Conservation (phyloP, 225 moss, liverwort and hornwort species). For the Polytrichum formosum region DNA sequence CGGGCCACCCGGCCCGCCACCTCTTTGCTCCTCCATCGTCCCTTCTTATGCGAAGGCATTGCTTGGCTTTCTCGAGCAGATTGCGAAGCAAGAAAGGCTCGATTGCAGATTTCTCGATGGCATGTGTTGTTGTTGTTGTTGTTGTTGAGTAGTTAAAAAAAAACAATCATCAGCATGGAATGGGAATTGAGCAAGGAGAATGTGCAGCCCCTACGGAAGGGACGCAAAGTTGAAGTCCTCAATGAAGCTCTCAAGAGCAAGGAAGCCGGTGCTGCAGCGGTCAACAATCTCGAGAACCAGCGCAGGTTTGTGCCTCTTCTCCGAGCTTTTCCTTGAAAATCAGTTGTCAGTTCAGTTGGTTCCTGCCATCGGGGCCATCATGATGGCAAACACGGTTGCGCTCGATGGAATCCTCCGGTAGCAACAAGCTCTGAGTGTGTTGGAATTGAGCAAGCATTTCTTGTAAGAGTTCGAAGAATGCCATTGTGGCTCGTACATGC, state of each 20-base stretch:
- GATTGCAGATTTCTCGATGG: neutral
- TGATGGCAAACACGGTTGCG: no score
- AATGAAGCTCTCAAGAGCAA: constrained; percentile 63
- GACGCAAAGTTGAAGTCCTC: constrained; percentile 72
- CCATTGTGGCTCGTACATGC: neutral
- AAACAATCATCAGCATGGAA: constrained; percentile 44
- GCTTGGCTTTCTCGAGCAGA: neutral
- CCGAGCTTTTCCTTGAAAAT: no score
- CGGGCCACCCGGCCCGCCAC: neutral
- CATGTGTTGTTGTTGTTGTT: neutral
- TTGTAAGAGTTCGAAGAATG: no score
- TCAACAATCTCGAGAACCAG: constrained; percentile 46
- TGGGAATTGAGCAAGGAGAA: constrained; percentile 99
- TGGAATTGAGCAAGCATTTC: no score
- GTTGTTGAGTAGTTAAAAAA: neutral
- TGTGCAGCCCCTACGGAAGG: constrained; percentile 78
- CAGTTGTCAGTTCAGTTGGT: no score
- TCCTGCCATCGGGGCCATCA: no score
- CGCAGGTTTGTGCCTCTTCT: constrained; percentile 47
- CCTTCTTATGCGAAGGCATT: neutral
- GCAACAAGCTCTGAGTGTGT: no score
- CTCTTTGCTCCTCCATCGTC: neutral
- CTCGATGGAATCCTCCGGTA: no score
- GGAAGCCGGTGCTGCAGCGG: constrained; percentile 34
- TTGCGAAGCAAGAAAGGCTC: neutral